Evolutionary conservation across 768 basidiomycete species (phyloP), one percentile per base, ranked within the genome.

Genomic region (Dendrothele bispora): DNA sequence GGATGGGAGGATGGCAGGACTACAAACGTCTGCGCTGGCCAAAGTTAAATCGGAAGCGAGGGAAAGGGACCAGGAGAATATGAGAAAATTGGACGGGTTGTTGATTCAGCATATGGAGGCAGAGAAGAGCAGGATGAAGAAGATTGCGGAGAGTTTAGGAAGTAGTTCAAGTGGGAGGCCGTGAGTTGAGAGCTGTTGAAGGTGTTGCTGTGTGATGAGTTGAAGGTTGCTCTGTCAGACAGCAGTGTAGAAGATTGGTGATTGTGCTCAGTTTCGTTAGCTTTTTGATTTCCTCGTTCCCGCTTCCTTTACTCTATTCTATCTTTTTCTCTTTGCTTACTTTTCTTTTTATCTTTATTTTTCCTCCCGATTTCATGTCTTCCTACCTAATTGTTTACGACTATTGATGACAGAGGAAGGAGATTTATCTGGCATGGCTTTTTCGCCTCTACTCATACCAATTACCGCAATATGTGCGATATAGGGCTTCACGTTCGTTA

Each of bases 31-130:
- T 50, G 41, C 57, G 15, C 59, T 55, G 38, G 62, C 66, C 4
- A 66, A 71, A 44, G 56, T 60, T 27, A 61, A 56, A 34, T 68
- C 69, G 62, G 57, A 63, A 49, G 59, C 57, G 27, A 67, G 64
- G 43, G 68, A 72, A 54, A 68, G 61, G 35, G 75, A 74, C 50
- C 71, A 80, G 54, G 83, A 86, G 63, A 82, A 82, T 24, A 61
- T 84, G 51, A 73, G 68, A 66, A 79, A 74, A 65, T 67, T 92
- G 54, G 88, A 92, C 61, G 90, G 88, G 52, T 78, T 93, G 81
- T 68, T 93, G 43, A 68, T 83, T 45, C 83, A 86, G 62, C 91
- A 93, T 61, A 86, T 92, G 72, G 86, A 88, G 67, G 77, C 83
- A 43, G 91, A 93, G 68, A 83, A 82, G 69, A 86, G 90, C 59